Evolutionary conservation across 2,329 filamentous ascomycete species (phyloP).

Genomic region (Fusarium nodosum): DNA sequence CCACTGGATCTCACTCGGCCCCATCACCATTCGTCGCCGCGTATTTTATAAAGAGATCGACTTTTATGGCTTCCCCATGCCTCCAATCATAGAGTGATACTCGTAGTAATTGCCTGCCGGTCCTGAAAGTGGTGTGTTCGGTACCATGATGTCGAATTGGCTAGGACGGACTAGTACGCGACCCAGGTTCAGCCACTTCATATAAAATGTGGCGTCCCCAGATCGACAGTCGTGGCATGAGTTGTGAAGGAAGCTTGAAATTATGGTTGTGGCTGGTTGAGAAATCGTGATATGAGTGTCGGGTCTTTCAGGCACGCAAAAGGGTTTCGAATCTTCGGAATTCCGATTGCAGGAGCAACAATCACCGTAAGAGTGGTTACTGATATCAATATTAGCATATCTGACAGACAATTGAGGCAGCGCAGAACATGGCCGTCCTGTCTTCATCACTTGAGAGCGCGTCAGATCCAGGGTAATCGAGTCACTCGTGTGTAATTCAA

Average conservation of each 20-base stretch:
- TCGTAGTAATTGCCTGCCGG: background rate
- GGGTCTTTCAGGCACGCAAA: background rate
- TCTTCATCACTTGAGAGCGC: background rate
- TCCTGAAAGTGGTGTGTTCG: conserved; percentile 33
- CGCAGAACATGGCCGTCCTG: background rate
- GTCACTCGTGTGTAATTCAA: background rate
- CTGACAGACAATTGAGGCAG: background rate
- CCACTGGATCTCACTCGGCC: conserved; percentile 5
- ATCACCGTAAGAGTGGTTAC: too few species aligned
- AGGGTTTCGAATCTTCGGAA: too few species aligned
- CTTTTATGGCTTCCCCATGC: conserved; percentile 23
- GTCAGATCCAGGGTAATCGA: conserved; percentile 4
- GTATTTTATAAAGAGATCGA: conserved; percentile 2
- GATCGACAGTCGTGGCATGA: background rate
- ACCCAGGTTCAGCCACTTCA: conserved; percentile 5
- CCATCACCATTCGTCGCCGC: background rate
- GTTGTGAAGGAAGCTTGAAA: background rate
- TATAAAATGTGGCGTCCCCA: background rate
- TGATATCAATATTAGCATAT: background rate
- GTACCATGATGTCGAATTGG: conserved; percentile 29
- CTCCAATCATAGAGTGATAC: conserved; percentile 8
- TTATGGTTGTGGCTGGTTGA: background rate
- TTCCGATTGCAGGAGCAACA: background rate
- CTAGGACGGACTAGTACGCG: background rate
- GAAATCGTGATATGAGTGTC: background rate